Evolutionary conservation across 139 green algal genomes (phyloP).

Genomic region (Tetradesmus lagerheimii): DNA sequence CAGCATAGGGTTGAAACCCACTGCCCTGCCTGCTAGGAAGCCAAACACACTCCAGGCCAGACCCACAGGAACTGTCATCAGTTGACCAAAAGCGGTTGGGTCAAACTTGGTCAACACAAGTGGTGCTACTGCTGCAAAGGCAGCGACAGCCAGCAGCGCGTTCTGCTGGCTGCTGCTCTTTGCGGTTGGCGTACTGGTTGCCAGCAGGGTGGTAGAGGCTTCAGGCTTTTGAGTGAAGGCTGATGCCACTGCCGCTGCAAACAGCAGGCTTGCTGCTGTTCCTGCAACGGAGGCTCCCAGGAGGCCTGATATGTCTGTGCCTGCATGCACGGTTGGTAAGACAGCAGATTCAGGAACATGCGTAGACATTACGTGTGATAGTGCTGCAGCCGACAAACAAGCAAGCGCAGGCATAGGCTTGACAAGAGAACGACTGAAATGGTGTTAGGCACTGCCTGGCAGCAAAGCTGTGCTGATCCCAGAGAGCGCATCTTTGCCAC

Average conservation of each 20-base stretch:
- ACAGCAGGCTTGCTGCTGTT: neutral
- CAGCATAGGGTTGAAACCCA: neutral
- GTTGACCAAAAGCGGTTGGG: neutral
- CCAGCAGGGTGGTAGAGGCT: neutral
- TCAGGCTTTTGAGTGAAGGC: neutral
- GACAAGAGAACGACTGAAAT: too few species aligned
- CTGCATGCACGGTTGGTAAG: neutral
- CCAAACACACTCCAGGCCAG: constrained; percentile 8
- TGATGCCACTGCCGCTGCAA: neutral
- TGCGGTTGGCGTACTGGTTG: neutral
- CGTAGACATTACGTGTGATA: neutral
- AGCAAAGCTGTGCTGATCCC: too few species aligned
- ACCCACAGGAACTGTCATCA: neutral
- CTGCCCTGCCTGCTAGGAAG: neutral
- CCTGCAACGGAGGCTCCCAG: neutral
- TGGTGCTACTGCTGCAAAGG: neutral
- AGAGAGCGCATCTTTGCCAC: too few species aligned
- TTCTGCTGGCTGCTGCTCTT: neutral
- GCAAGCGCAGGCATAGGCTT: too few species aligned
- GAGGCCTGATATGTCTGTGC: neutral
- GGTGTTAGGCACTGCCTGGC: too few species aligned
- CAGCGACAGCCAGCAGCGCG: neutral
- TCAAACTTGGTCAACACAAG: neutral
- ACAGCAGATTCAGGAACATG: too few species aligned
- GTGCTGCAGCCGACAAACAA: too few species aligned